Conservation (phyloP, 306 rosid genomes). For the Glycine soja region DNA sequence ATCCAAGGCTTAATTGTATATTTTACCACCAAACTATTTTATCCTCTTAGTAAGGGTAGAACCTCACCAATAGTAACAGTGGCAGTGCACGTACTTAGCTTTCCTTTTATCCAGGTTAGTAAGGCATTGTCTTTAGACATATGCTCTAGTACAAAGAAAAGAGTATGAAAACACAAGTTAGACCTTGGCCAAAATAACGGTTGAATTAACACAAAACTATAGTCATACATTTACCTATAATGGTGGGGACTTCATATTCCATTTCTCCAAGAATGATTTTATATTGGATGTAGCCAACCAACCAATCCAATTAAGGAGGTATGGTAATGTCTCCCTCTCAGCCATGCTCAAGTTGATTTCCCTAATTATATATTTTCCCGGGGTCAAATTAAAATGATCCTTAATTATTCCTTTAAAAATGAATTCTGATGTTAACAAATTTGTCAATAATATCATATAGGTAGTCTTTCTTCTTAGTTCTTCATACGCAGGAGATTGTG, state of each 20-base stretch:
- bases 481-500: background rate
- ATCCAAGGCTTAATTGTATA: no score
- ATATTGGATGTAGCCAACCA: background rate
- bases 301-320: background rate
- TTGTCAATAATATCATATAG: background rate
- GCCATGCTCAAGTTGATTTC: background rate
- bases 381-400: background rate
- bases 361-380: background rate
- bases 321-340: slow-evolving; percentile 7
- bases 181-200: background rate
- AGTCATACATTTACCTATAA: background rate
- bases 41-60: no score
- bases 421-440: background rate
- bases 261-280: slow-evolving; percentile 7
- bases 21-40: no score
- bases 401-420: background rate
- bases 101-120: no score
- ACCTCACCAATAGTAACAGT: no score
- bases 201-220: background rate
- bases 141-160: background rate
- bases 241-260: background rate
- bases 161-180: background rate
- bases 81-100: no score
- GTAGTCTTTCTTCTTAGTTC: background rate
- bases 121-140: background rate